Conservation (phyloP, 805 yeast genomes). For the Myxozyma neotropica region DNA sequence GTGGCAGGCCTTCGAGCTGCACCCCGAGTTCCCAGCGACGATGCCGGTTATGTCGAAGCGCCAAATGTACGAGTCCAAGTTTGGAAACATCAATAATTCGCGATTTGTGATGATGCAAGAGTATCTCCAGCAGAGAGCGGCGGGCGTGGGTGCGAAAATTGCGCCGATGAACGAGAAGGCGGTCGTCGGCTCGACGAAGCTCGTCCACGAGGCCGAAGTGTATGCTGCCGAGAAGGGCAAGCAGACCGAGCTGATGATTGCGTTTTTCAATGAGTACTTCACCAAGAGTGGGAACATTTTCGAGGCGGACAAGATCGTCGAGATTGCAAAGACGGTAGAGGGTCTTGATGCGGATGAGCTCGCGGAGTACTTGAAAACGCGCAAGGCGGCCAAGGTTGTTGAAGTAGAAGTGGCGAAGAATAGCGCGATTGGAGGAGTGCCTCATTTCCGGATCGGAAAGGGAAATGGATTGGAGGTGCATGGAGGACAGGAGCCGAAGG, state of each 20-base stretch:
- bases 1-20: constrained; percentile 29
- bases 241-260: constrained; percentile 27
- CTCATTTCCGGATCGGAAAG: constrained; percentile 21
- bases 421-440: constrained; percentile 29
- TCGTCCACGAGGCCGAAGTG: constrained; percentile 22
- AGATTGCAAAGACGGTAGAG: constrained; percentile 15
- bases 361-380: constrained; percentile 7
- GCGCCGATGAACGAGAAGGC: constrained; percentile 6
- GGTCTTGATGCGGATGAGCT: constrained; percentile 26
- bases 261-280: constrained; percentile 27
- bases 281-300: constrained; percentile 18
- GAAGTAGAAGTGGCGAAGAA: constrained; percentile 15
- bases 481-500: constrained; percentile 27
- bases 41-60: constrained; percentile 15
- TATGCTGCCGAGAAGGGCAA: constrained; percentile 20
- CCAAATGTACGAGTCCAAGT: constrained; percentile 1
- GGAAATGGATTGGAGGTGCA: constrained; percentile 13
- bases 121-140: constrained; percentile 14
- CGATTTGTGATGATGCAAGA: constrained; percentile 13
- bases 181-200: constrained; percentile 21
- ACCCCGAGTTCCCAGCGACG: constrained; percentile 7
- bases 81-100: constrained; percentile 14
- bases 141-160: constrained; percentile 17
- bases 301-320: constrained; percentile 8
- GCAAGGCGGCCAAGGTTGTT: constrained; percentile 14